These are phyloP conservation scores for Rubus parviflorus DNA, from an alignment of 306 rosid species.

Conservation along the genomic window DNA sequence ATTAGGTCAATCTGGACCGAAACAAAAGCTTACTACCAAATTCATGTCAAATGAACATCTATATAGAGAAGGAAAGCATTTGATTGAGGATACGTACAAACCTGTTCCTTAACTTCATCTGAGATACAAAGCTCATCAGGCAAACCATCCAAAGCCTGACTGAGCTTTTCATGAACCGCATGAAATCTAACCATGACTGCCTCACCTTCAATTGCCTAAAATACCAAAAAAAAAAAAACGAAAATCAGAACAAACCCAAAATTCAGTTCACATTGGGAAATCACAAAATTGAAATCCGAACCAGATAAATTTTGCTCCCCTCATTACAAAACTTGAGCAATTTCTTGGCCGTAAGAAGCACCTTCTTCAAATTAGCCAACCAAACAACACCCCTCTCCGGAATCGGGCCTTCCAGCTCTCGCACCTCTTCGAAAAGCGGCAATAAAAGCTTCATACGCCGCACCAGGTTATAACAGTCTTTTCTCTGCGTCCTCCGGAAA, in stretches of 20 bases:
- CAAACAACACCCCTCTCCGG: slow-evolving; percentile 37
- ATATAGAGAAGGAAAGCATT: neutral
- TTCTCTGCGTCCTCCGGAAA: slow-evolving; percentile 50
- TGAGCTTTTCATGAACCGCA: slow-evolving; percentile 41
- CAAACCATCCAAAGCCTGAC: slow-evolving; percentile 44
- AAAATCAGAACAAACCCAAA: neutral
- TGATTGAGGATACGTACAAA: slow-evolving; percentile 1
- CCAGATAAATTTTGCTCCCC: slow-evolving; percentile 74
- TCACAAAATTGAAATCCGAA: neutral
- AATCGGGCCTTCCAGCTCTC: slow-evolving; percentile 42
- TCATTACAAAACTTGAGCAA: slow-evolving; percentile 53
- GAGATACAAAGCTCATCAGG: slow-evolving; percentile 58
- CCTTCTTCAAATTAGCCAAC: slow-evolving; percentile 50
- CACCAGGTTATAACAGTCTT: slow-evolving; percentile 52
- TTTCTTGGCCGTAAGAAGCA: slow-evolving; percentile 44
- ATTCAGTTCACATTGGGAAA: neutral
- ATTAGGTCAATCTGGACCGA: slow-evolving; percentile 63
- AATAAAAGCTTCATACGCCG: slow-evolving; percentile 63
- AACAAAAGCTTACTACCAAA: neutral
- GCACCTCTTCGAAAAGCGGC: slow-evolving; percentile 66
- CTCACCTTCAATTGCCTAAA: slow-evolving; percentile 59
- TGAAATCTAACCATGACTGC: slow-evolving; percentile 53
- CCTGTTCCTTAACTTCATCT: slow-evolving; percentile 72
- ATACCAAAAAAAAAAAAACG: neutral
- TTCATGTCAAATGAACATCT: neutral